Base-by-base conservation (phyloP, 2,329 filamentous ascomycete genomes). In the Paracorniculantispora psalliotae region DNA sequence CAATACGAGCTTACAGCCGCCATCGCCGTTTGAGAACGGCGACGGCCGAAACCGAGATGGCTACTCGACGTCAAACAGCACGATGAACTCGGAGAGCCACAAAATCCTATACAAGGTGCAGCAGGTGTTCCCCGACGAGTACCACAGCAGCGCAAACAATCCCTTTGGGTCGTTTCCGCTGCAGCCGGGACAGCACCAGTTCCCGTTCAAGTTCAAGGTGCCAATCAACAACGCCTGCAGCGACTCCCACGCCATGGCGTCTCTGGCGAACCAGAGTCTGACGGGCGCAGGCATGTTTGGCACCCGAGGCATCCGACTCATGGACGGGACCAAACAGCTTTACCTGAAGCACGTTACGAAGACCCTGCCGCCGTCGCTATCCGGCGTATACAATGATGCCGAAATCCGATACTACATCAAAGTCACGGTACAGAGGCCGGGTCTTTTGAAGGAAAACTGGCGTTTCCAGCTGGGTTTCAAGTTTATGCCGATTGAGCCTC, bases 391-490 rank as follows among this genome's bases (percentile, higher is more conserved):
- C 0, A 88, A 88, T 33, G 86, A 92, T 72, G 93, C 92, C 23
- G 92, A 96, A 73, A 92, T 97, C 61, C 84, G 87, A 65, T 99
- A 99, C 74, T 99, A 90, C 70, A 82, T 97, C 69, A 99, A 99
- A 72, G 91, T 89, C n/a, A 97, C 94, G 0, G 86, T 97, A 6
- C 90, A 92, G 67, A 81, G 92, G n/a, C 91, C 92, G 0, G 87
- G 89, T 15, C 81, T 97, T 61, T 91, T 96, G 73, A 93, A 93
- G 69, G 92, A 96, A 74, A 97, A 97, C 67, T 89, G 91, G 72
- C 81, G 92, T 21, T 79, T 80, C 63, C 77, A 83, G 62, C 68
- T 81, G 37, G 85, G 86, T 37, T 88, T 97, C 75, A 93, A 90
- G 60, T 94, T 99, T 70, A 81, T 97, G 39, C 94, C 94, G 4